Percentiles rank a stretch among this genome's conserved stretches.
Evolutionary conservation across 495 filamentous ascomycete species (phyloP).

Genomic region (Durotheca rogersii): DNA sequence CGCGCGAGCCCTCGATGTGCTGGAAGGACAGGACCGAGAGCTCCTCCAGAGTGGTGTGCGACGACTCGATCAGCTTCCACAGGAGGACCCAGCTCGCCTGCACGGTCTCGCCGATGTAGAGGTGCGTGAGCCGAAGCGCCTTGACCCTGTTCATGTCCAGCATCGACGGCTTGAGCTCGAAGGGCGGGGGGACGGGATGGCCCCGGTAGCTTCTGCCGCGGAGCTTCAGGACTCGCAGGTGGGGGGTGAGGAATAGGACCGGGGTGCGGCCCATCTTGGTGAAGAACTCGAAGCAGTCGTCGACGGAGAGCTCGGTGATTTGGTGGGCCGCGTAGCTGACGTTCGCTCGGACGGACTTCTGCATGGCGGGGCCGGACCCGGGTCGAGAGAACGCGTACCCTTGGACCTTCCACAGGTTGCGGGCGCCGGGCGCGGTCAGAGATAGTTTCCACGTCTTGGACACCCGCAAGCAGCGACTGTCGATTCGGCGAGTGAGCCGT

Average conservation of each 20-base stretch:
- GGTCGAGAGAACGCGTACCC: conserved; percentile 2
- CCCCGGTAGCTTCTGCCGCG: background rate
- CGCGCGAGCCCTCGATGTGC: background rate
- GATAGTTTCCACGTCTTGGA: conserved; percentile 25
- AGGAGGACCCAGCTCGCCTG: background rate
- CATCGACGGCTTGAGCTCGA: background rate
- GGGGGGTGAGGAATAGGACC: background rate
- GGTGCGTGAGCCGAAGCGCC: conserved; percentile 8
- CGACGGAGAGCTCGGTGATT: conserved; percentile 18
- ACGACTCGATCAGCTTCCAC: conserved; percentile 14
- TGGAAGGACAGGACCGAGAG: conserved; percentile 23
- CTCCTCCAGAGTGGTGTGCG: conserved; percentile 19
- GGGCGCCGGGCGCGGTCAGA: conserved; percentile 11
- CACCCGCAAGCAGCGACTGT: conserved; percentile 29
- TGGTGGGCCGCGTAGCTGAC: conserved; percentile 11
- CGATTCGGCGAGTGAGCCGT: background rate
- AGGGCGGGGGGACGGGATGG: too few species aligned
- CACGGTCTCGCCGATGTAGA: conserved; percentile 16
- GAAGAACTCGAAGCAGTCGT: conserved; percentile 5
- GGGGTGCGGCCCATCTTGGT: background rate
- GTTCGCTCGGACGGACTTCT: conserved; percentile 7
- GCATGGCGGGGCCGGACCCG: background rate
- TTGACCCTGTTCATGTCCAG: background rate
- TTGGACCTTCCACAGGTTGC: conserved; percentile 24
- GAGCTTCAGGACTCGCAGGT: conserved; percentile 23